Base-by-base conservation (phyloP, 257 asterid species). In the Nicotiana noctiflora region DNA sequence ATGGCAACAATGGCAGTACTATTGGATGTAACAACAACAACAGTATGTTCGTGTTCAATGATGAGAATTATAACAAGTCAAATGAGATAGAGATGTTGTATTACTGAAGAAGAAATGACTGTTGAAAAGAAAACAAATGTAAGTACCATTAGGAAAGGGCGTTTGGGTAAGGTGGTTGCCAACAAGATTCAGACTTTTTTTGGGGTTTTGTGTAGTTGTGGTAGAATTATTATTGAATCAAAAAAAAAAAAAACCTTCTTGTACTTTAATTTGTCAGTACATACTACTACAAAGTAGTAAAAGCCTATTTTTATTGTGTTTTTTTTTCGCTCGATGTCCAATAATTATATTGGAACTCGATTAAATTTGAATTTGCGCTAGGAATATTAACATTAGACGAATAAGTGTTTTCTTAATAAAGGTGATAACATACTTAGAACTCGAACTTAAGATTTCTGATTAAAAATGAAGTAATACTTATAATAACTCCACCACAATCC, bases 1-100 rank as follows among this genome's bases (percentile, higher is more conserved):
- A 15, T 32, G 32, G 18, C 56, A 80, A 64, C 15, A 79, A 31
- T 59, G 72, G 80, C 77, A 83, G 40, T 72, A 72, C 78, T 29
- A 8, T 2, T 70, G 44, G 34, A 19, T 21, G 57, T 8, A 65
- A 65, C 19, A 65, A 67, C 56, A 51, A 51, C 56, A 51, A 40
- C 49, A 40, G 49, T 79, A 61, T 68, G 74, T 85, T 85, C 60
- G 70, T 86, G 79, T 78, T 84, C 79, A 84, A 80, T 88, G 96
- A 85, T 85, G 96, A 90, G 70, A 70, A 21, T 12, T 70, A 56
- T 44, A 89, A 81, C 86, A 88, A 90, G 88, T 85, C 86, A 55
- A 77, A 81, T 74, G 92, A 86, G 85, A 87, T 61, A 81, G 87
- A 80, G 40, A 68, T 86, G 86, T 81, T 57, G 62, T 85, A 87